phyloP scores from a whole-genome alignment of 495 filamentous ascomycete species.

The Talaromyces adpressus region DNA sequence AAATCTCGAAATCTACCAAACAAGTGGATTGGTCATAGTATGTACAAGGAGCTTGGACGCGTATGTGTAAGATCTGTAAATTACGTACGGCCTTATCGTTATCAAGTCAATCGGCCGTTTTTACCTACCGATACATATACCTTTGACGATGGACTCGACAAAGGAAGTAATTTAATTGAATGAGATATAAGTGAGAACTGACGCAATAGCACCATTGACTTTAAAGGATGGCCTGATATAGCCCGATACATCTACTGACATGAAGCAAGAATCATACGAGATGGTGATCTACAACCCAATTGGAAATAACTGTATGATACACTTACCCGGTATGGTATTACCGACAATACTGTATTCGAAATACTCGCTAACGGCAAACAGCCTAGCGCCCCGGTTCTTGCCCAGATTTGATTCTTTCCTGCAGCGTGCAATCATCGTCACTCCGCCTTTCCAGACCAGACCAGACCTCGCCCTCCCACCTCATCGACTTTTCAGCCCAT shows the following conservation, averaged over 20 bases:
- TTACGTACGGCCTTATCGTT: background rate
- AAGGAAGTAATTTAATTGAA: background rate
- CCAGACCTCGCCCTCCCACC: background rate
- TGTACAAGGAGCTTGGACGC: background rate
- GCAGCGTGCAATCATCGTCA: conserved; percentile 1
- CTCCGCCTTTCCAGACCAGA: background rate
- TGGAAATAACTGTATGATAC: background rate
- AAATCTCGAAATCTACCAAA: background rate
- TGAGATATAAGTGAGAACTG: no score
- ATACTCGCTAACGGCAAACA: background rate
- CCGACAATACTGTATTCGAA: background rate
- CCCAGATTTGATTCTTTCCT: background rate
- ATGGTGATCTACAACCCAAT: background rate
- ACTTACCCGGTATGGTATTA: background rate
- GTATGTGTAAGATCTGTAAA: background rate
- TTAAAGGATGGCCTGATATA: background rate
- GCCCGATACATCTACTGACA: background rate
- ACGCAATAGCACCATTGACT: background rate
- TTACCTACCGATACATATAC: background rate
- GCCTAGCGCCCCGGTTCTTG: background rate
- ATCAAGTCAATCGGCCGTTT: background rate
- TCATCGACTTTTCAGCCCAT: background rate
- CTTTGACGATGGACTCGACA: background rate
- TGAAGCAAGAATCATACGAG: background rate
- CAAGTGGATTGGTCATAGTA: background rate